Evolutionary conservation across 225 moss, liverwort and hornwort species (phyloP).

Genomic region (Bryoerythrophyllum caledonicum): DNA sequence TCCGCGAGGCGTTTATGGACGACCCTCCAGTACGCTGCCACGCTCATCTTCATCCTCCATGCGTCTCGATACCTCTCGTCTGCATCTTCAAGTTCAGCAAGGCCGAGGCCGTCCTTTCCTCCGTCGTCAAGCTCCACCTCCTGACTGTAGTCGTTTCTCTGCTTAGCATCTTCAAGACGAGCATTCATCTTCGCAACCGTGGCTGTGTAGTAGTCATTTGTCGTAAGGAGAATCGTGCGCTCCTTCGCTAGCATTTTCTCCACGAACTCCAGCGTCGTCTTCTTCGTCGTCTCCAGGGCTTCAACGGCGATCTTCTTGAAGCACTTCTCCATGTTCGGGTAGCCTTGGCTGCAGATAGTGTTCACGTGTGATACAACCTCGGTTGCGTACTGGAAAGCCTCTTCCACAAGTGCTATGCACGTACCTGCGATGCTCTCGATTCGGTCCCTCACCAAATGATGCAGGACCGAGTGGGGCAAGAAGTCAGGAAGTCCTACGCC

Average conservation of each 20-base stretch:
- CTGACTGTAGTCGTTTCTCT: neutral
- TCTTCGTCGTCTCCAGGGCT: slow-evolving; percentile 1
- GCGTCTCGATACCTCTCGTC: neutral
- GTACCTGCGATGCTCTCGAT: slow-evolving; percentile 1
- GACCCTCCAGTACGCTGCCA: slow-evolving; percentile 38
- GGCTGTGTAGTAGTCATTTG: slow-evolving; percentile 32
- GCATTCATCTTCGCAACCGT: neutral
- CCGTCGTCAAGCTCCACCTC: neutral
- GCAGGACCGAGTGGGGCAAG: slow-evolving; percentile 28
- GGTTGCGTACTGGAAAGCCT: slow-evolving; percentile 26
- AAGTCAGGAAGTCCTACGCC: slow-evolving; percentile 38
- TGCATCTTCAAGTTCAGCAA: neutral
- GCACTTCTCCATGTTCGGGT: slow-evolving; percentile 18
- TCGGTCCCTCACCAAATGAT: slow-evolving; percentile 10
- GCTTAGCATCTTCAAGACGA: neutral
- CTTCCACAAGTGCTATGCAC: slow-evolving; percentile 23
- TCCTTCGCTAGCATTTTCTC: slow-evolving; percentile 35
- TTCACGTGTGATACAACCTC: slow-evolving; percentile 13
- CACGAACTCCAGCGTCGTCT: slow-evolving; percentile 25
- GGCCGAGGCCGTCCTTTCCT: neutral
- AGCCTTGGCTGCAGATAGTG: neutral
- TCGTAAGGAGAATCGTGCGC: slow-evolving; percentile 26
- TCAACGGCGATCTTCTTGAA: slow-evolving; percentile 8
- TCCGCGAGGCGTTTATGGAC: slow-evolving; percentile 36
- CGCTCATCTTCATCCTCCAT: slow-evolving; percentile 35